Evolutionary conservation across 257 asterid species (phyloP).

Genomic region (Cynanchum wilfordii): DNA sequence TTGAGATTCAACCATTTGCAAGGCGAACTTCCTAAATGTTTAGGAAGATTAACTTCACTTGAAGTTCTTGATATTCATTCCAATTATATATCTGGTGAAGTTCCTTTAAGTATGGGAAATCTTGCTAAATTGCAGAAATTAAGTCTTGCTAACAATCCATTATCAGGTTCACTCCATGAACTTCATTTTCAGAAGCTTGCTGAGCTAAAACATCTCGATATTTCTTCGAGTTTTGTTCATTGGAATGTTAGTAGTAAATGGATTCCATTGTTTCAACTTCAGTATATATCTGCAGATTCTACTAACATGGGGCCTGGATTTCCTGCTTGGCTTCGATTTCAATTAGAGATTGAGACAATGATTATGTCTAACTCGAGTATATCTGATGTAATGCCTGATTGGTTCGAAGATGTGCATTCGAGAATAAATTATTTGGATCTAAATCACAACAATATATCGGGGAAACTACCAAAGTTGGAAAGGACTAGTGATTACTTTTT

Average conservation of each 20-base stretch:
- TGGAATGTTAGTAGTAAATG: constrained; percentile 19
- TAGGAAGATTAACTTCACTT: constrained; percentile 3
- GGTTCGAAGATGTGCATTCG: constrained; percentile 12
- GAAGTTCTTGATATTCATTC: not conserved
- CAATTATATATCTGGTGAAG: not conserved
- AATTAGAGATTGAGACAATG: not conserved
- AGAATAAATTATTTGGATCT: constrained; percentile 16
- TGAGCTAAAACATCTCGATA: not conserved
- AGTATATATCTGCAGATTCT: not conserved
- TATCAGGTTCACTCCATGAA: constrained; percentile 11
- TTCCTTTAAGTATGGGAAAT: constrained; percentile 11
- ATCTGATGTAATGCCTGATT: constrained; percentile 16
- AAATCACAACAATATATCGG: constrained; percentile 11
- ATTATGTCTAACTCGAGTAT: constrained; percentile 15
- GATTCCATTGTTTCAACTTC: constrained; percentile 28
- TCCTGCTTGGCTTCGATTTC: constrained; percentile 23
- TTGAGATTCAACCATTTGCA: constrained; percentile 10
- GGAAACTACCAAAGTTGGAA: constrained; percentile 16
- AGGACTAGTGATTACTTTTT: not conserved
- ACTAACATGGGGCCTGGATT: constrained; percentile 12
- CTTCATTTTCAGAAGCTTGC: constrained; percentile 12
- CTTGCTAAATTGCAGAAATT: constrained; percentile 1
- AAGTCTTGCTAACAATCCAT: constrained; percentile 1
- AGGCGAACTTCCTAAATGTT: constrained; percentile 9
- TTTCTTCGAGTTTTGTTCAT: constrained; percentile 9